Conservation (phyloP, 352 stramenopile genomes). For the Pythium chondricola region DNA sequence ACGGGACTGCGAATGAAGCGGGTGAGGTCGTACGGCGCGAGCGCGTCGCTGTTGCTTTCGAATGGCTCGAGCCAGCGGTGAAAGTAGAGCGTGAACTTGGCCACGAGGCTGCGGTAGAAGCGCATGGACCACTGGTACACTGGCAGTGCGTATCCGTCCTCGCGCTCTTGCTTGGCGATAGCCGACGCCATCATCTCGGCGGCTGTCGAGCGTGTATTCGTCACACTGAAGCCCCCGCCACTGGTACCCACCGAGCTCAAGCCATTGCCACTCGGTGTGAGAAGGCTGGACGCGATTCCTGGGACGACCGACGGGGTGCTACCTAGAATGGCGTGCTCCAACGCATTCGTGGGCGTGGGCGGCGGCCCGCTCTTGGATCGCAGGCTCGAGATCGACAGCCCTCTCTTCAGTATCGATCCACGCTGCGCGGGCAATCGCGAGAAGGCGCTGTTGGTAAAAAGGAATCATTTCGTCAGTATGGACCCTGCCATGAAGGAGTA, state of each 20-base stretch:
- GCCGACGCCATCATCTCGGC: conserved; percentile 79
- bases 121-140: conserved; percentile 79
- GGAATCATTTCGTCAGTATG: background rate
- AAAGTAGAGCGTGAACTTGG: conserved; percentile 83
- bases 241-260: conserved; percentile 18
- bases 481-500: too few relatives aligned
- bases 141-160: conserved; percentile 71
- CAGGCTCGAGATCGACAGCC: conserved; percentile 23
- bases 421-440: conserved; percentile 56
- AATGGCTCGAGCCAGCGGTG: conserved; percentile 69
- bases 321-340: conserved; percentile 70
- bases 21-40: conserved; percentile 57
- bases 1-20: conserved; percentile 70
- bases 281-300: conserved; percentile 7
- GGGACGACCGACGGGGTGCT: conserved; percentile 18
- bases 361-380: conserved; percentile 12
- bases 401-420: conserved; percentile 49
- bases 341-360: conserved; percentile 36
- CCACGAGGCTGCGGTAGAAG: conserved; percentile 78
- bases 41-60: conserved; percentile 48
- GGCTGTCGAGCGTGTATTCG: conserved; percentile 32
- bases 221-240: conserved; percentile 32
- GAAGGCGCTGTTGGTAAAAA: conserved; percentile 32
- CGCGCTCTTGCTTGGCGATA: conserved; percentile 63
- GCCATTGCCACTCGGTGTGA: conserved; percentile 17